Evolutionary conservation across 2,329 filamentous ascomycete genomes (phyloP).

Genomic region (Verticillium nubilum): DNA sequence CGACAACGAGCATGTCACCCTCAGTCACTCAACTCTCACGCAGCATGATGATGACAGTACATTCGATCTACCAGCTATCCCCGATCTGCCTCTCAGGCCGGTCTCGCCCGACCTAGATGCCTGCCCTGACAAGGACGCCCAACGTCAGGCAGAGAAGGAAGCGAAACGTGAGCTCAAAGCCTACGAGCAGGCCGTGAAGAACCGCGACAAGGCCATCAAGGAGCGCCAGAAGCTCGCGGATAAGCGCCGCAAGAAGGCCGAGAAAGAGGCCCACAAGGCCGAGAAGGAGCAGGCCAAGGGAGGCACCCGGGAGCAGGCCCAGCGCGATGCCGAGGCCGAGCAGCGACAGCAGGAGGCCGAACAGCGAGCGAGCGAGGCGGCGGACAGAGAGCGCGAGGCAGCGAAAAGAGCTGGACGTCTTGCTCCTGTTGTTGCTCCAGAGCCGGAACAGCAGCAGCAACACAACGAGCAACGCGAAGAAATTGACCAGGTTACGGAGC

Average conservation of each 20-base stretch:
- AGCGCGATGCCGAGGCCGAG: conserved; percentile 4
- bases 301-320: conserved; percentile 11
- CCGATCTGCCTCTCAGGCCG: conserved; percentile 48
- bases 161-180: conserved; percentile 55
- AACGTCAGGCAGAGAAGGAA: conserved; percentile 66
- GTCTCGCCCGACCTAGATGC: conserved; percentile 49
- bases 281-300: conserved; percentile 15
- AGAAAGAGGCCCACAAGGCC: conserved; percentile 33
- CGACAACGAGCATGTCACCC: background rate
- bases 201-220: conserved; percentile 57
- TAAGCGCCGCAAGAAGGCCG: conserved; percentile 42
- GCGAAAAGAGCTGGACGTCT: background rate
- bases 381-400: conserved; percentile 7
- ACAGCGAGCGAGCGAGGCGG: conserved; percentile 5
- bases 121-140: conserved; percentile 58
- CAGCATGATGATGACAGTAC: background rate
- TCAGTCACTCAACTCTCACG: background rate
- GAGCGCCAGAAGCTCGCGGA: conserved; percentile 57
- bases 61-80: conserved; percentile 34
- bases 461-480: background rate
- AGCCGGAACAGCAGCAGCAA: background rate
- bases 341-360: conserved; percentile 5
- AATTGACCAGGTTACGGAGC: background rate
- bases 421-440: background rate
- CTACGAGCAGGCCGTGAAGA: conserved; percentile 62